Evolutionary conservation across 163 green algal species (phyloP).

Genomic region (Chlorella variabilis): DNA sequence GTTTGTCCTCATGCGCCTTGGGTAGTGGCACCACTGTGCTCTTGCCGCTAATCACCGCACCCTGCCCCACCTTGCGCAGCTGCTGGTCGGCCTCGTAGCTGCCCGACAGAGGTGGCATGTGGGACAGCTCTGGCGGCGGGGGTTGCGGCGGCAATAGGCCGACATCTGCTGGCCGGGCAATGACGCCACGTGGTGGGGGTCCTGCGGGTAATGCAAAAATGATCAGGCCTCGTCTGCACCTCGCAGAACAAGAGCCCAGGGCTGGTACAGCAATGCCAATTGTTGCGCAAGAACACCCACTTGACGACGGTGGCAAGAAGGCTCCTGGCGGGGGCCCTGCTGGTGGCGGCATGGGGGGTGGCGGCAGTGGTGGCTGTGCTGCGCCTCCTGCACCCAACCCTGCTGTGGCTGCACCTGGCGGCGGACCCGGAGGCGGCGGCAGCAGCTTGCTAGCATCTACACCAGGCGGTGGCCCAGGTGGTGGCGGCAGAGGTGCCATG

Average conservation of each 20-base stretch:
- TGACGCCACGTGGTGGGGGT: conserved; percentile 17
- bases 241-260: no score
- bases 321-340: not conserved
- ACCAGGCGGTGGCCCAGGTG: conserved; percentile 38
- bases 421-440: conserved; percentile 15
- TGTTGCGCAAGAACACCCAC: no score
- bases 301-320: not conserved
- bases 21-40: conserved; percentile 52
- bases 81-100: not conserved
- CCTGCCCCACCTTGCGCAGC: not conserved
- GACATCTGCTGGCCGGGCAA: conserved; percentile 16
- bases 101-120: not conserved
- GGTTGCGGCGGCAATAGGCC: not conserved
- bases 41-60: conserved; percentile 30
- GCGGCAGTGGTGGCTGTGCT: conserved; percentile 23
- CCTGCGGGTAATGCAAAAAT: conserved; percentile 5
- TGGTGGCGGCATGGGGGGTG: conserved; percentile 14
- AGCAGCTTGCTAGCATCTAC: not conserved
- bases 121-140: not conserved
- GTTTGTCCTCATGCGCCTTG: conserved; percentile 52
- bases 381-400: no score
- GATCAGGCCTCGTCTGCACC: not conserved
- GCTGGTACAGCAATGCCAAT: no score
- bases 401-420: not conserved
- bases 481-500: conserved; percentile 30